Percentiles rank a stretch among this genome's conserved stretches.
These are phyloP conservation scores for Achlya hypogyna DNA, from an alignment of 352 stramenopile genomes.

Conservation along the genomic window DNA sequence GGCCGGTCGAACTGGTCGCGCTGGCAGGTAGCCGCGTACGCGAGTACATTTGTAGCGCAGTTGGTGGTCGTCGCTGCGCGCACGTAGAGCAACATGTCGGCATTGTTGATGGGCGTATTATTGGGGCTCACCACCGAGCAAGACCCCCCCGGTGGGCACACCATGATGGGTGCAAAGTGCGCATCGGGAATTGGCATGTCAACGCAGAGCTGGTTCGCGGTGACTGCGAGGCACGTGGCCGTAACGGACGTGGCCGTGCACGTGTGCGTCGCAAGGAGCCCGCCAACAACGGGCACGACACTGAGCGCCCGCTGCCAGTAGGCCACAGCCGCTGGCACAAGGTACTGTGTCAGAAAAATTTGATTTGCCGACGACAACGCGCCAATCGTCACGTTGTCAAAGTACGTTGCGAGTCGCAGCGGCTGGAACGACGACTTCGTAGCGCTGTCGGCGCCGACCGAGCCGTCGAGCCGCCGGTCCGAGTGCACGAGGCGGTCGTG, in stretches of 20 bases:
- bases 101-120: slow-evolving; percentile 26
- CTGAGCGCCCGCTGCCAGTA: slow-evolving; percentile 41
- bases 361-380: slow-evolving; percentile 29
- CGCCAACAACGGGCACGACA: slow-evolving; percentile 56
- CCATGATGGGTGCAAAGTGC: slow-evolving; percentile 45
- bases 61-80: slow-evolving; percentile 39
- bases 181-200: slow-evolving; percentile 59
- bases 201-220: slow-evolving; percentile 44
- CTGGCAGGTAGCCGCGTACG: slow-evolving; percentile 71
- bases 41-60: slow-evolving; percentile 43
- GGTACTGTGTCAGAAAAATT: slow-evolving; percentile 30
- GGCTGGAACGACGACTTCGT: slow-evolving; percentile 26
- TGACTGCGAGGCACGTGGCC: slow-evolving; percentile 44
- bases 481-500: slow-evolving; percentile 17
- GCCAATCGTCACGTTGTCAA: slow-evolving; percentile 41
- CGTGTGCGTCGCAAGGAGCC: slow-evolving; percentile 46
- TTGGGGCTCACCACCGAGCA: background rate
- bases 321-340: slow-evolving; percentile 57
- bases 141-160: slow-evolving; percentile 35
- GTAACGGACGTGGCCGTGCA: slow-evolving; percentile 54
- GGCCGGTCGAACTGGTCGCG: slow-evolving; percentile 74
- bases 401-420: slow-evolving; percentile 54
- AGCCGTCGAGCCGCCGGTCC: slow-evolving; percentile 33
- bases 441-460: slow-evolving; percentile 23
- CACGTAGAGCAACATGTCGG: slow-evolving; percentile 70